Base-by-base conservation (phyloP, 108 stramenopile species). In the Fistulifera solaris region DNA sequence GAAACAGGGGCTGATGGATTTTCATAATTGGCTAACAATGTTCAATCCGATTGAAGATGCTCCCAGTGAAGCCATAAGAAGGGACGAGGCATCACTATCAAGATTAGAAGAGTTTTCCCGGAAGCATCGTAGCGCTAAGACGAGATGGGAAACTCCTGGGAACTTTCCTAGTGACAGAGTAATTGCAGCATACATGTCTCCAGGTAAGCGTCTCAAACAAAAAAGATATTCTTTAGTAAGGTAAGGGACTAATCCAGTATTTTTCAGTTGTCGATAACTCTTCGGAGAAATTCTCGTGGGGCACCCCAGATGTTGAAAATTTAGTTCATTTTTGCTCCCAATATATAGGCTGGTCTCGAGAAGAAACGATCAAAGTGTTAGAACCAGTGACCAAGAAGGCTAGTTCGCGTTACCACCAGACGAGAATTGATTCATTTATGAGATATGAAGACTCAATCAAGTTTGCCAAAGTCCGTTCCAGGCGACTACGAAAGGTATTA, bases 351-450 rank as follows among this genome's bases (percentile, higher is more conserved):
- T 97, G 94, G 94, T 54, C 74, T 11, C 26, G 61, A 35, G 72
- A 68, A 26, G 89, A 94, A 67, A 91, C 90, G 21, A 65, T 71
- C 48, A 63, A 63, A 25, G 47, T 85, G 18, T 43, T 97, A 24
- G 48, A 62, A 19, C 95, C 95, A 24, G 83, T 97, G 15, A 42
- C 95, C 5, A 62, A 87, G 58, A 63, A 60, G 22, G 43, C 80
- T 40, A 58, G 56, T 16, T 59, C 61, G 27, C 62, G 73, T 2
- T 70, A 63, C 42, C 19, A 63, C 26, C 96, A 97, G 72, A 83
- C 85, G 5, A 64, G 95, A n/a, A 47, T 99, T 6, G 98, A 99
- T 41, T 77, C 90, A 1, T 96, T 89, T 65, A 87, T 91, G 84
- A 65, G 67, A 21, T 98, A 97, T 75, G 87, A 95, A 52, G 96